These are phyloP conservation scores for Cryptosporidium muris DNA, from an alignment of 169 alveolate genomes.

Conservation along the genomic window DNA sequence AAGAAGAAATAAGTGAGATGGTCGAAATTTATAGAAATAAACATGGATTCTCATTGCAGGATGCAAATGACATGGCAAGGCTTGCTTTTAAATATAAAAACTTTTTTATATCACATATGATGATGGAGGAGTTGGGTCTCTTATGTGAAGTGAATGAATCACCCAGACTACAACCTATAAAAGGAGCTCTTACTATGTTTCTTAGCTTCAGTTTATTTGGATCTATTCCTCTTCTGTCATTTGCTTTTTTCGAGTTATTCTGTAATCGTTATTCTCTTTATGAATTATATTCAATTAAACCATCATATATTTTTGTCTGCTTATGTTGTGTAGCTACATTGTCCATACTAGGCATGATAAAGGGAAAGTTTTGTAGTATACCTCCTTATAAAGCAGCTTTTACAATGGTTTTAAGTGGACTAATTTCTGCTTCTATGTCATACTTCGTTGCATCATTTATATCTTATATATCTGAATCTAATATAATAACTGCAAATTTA, in stretches of 20 bases:
- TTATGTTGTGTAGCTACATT: constrained; percentile 78
- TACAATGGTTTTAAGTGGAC: constrained; percentile 82
- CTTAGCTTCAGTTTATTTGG: constrained; percentile 86
- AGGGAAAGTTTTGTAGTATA: constrained; percentile 82
- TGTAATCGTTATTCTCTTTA: constrained; percentile 60
- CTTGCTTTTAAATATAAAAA: constrained; percentile 84
- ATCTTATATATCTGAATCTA: constrained; percentile 23
- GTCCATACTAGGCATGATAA: constrained; percentile 79
- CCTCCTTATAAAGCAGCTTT: constrained; percentile 80
- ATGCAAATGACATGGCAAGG: constrained; percentile 86
- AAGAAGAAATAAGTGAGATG: constrained; percentile 88
- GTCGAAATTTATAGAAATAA: constrained; percentile 83
- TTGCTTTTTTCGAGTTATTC: constrained; percentile 77
- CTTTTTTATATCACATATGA: constrained; percentile 89
- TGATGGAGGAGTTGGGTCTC: constrained; percentile 90
- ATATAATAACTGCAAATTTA: background rate
- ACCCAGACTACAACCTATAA: constrained; percentile 71
- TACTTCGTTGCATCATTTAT: constrained; percentile 78
- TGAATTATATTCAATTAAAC: constrained; percentile 7
- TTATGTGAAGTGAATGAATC: constrained; percentile 80
- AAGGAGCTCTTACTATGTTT: constrained; percentile 84
- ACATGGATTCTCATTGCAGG: constrained; percentile 84
- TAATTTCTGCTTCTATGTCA: constrained; percentile 82
- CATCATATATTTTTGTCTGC: constrained; percentile 80
- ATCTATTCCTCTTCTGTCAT: constrained; percentile 85